Conservation (phyloP, 306 rosid species). For the Datisca glomerata region DNA sequence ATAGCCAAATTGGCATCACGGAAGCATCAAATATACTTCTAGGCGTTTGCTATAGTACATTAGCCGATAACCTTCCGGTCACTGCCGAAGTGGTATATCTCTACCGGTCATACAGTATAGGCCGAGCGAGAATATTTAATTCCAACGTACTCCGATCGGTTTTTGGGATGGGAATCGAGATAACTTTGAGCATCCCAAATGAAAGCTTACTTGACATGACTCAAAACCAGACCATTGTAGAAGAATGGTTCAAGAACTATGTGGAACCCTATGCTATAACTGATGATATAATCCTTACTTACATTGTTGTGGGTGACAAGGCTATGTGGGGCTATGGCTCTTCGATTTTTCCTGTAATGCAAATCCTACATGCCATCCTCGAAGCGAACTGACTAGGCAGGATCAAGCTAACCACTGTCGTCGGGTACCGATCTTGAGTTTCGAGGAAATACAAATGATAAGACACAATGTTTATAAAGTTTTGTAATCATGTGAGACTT, state of each 20-base stretch:
- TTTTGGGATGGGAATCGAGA: slow-evolving; percentile 3
- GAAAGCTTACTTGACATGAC: neutral
- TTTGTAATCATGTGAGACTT: too few relatives aligned
- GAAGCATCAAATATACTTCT: too few relatives aligned
- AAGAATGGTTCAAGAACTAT: neutral
- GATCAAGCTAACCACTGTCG: neutral
- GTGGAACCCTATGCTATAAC: neutral
- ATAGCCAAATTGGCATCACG: too few relatives aligned
- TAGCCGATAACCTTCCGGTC: too few relatives aligned
- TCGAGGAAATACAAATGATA: neutral
- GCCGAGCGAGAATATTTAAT: too few relatives aligned
- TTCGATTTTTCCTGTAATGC: neutral
- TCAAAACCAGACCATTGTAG: neutral
- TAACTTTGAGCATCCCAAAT: neutral
- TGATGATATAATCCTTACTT: too few relatives aligned
- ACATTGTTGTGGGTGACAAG: neutral
- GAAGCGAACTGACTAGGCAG: neutral
- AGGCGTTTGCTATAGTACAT: too few relatives aligned
- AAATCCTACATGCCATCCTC: neutral
- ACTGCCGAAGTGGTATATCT: too few relatives aligned
- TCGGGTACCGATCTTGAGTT: too few relatives aligned
- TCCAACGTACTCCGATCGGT: too few relatives aligned
- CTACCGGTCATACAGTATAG: too few relatives aligned
- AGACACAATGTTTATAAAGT: too few relatives aligned
- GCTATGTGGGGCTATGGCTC: neutral